Base-by-base conservation (phyloP, 305 asterid genomes). In the Salvia sclarea region DNA sequence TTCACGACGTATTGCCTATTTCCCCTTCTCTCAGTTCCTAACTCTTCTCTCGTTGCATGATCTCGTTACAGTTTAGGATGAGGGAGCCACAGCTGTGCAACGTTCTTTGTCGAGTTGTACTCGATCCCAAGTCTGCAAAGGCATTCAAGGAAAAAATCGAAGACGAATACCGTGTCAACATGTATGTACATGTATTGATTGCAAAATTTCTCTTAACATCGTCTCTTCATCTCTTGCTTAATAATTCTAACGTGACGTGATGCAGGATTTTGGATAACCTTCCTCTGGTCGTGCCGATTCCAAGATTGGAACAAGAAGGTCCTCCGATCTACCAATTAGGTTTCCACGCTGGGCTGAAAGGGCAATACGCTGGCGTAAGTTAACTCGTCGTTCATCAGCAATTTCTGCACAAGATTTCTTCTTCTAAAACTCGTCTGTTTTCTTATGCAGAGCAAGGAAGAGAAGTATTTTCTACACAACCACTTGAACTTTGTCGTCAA, bases 221-320 rank as follows among this genome's bases (percentile, higher is more conserved):
- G 13, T 40, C 48, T 25, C 50, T 61, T 63, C 2, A 14, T 40
- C 48, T 25, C 50, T 61, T 13, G 58, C 24, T 59, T 60, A 28
- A 38, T 70, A 37, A 59, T 33, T 49, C 22, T 57, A 21, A 37
- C 35, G 53, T 41, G 57, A 40, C 20, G n/a, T 63, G 50, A 44
- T 69, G 58, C 84, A 86, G 93, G 94, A 84, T 87, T 70, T 81
- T 87, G 64, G 94, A 87, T 69, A 87, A 87, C 74, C 90, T 87
- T 78, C 94, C 94, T 50, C 75, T 83, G 77, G 95, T 87, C 64
- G 89, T 85, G 24, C 88, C 89, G 0, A 57, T 87, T 68, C 87
- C 71, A 52, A 83, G 89, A 85, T 6, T 69, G 61, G 86, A 81
- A 53, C 82, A 77, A 69, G 88, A 79, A 40, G 84, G 86, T 55